Evolutionary conservation across 805 yeast species (phyloP).

Genomic region (Blastobotrys parvus): DNA sequence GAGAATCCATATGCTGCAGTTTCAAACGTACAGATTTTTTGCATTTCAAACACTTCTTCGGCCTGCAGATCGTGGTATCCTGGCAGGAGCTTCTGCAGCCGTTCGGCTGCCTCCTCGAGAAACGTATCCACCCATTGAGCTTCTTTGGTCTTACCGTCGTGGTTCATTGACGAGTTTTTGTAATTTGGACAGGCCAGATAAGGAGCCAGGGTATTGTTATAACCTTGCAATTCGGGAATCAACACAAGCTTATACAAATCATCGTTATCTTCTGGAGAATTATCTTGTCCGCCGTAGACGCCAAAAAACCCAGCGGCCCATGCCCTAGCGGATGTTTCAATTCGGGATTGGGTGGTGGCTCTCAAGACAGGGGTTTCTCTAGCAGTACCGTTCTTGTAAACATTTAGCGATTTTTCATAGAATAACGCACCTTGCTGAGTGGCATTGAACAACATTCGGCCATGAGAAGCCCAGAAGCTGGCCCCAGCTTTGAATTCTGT

Average conservation of each 20-base stretch:
- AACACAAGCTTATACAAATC: constrained; percentile 28
- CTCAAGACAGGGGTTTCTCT: constrained; percentile 30
- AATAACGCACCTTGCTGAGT: constrained; percentile 19
- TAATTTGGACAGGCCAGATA: constrained; percentile 32
- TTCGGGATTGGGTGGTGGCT: constrained; percentile 33
- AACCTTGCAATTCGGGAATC: constrained; percentile 25
- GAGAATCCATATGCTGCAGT: constrained; percentile 61
- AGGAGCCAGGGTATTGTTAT: constrained; percentile 32
- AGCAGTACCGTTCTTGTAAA: constrained; percentile 25
- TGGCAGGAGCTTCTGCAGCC: constrained; percentile 45
- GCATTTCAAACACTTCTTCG: constrained; percentile 44
- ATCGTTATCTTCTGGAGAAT: constrained; percentile 21
- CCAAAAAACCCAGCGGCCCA: constrained; percentile 40
- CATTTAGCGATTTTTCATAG: constrained; percentile 23
- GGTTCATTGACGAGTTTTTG: neutral
- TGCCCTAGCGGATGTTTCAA: constrained; percentile 32
- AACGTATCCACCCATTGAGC: constrained; percentile 34
- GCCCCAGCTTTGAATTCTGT: constrained; percentile 32
- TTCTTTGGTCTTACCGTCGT: constrained; percentile 9
- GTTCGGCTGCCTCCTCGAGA: constrained; percentile 44
- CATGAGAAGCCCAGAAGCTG: constrained; percentile 35
- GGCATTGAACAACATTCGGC: constrained; percentile 29
- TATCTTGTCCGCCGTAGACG: constrained; percentile 26
- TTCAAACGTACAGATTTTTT: constrained; percentile 67
- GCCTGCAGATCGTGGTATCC: constrained; percentile 37